Evolutionary conservation across 2,329 filamentous ascomycete genomes (phyloP).

Genomic region (Pseudocercospora fijiensis): DNA sequence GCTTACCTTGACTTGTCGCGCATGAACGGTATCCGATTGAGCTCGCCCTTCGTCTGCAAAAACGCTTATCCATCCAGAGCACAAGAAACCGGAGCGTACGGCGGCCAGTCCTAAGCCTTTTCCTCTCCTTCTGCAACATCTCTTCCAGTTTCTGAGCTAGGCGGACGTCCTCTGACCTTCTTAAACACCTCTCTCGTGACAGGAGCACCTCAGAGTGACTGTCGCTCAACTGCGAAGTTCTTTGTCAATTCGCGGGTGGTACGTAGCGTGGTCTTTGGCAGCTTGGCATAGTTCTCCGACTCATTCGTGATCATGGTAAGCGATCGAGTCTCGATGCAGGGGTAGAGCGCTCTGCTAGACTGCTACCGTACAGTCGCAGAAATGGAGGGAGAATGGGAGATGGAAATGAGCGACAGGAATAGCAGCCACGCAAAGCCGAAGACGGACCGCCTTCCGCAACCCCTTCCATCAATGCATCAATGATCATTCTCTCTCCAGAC

Average conservation of each 20-base stretch:
- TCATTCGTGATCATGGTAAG: too few species aligned
- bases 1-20: neutral
- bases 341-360: too few species aligned
- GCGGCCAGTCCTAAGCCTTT: neutral
- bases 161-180: constrained; percentile 51
- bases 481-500: neutral
- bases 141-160: constrained; percentile 14
- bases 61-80: constrained; percentile 5
- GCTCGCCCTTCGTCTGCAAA: neutral
- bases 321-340: too few species aligned
- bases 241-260: too few species aligned
- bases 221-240: too few species aligned
- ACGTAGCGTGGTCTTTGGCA: too few species aligned
- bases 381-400: too few species aligned
- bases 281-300: too few species aligned
- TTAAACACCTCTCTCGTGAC: constrained; percentile 49
- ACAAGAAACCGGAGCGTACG: neutral
- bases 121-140: constrained; percentile 8
- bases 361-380: too few species aligned
- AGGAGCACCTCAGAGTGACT: too few species aligned
- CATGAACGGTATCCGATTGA: neutral
- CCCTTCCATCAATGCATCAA: neutral
- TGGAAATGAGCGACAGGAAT: too few species aligned
- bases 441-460: neutral
- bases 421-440: neutral